These are phyloP conservation scores for Botrytis elliptica DNA, from an alignment of 2,329 filamentous ascomycete genomes.

Conservation along the genomic window DNA sequence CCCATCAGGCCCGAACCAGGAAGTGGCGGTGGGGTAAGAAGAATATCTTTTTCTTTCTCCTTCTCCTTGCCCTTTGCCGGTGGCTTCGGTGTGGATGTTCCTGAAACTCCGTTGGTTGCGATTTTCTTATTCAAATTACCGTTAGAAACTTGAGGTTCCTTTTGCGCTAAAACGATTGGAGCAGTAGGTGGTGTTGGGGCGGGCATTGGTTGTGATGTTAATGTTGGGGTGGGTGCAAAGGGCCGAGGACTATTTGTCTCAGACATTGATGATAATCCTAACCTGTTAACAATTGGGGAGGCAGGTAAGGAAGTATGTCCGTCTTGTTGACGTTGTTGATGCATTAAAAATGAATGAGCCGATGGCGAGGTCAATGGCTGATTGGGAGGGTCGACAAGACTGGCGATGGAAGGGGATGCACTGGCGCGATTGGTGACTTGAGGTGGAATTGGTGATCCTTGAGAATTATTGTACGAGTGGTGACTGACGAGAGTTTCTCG, in stretches of 20 bases:
- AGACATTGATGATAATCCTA: constrained; percentile 29
- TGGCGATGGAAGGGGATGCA: constrained; percentile 87
- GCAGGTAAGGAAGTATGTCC: constrained; percentile 33
- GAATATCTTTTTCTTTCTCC: constrained; percentile 28
- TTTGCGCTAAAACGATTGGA: constrained; percentile 16
- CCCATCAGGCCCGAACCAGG: constrained; percentile 63
- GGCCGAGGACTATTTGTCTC: constrained; percentile 7
- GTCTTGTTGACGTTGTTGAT: constrained; percentile 33
- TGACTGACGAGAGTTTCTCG: constrained; percentile 56
- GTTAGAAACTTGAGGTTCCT: not conserved
- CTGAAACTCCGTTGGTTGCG: constrained; percentile 47
- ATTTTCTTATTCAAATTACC: constrained; percentile 39
- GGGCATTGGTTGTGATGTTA: constrained; percentile 13
- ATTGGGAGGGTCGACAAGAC: constrained; percentile 72
- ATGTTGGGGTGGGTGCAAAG: constrained; percentile 11
- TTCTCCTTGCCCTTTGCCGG: constrained; percentile 51
- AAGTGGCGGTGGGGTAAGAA: constrained; percentile 50
- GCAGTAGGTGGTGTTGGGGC: constrained; percentile 11
- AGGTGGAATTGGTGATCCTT: constrained; percentile 46
- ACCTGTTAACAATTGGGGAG: constrained; percentile 35
- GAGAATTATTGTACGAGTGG: constrained; percentile 46
- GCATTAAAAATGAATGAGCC: constrained; percentile 39
- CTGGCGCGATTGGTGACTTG: constrained; percentile 67
- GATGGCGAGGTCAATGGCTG: constrained; percentile 38
- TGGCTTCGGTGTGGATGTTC: constrained; percentile 50